Base-by-base conservation (phyloP, 108 stramenopile species). In the Stephanodiscus minutulus region DNA sequence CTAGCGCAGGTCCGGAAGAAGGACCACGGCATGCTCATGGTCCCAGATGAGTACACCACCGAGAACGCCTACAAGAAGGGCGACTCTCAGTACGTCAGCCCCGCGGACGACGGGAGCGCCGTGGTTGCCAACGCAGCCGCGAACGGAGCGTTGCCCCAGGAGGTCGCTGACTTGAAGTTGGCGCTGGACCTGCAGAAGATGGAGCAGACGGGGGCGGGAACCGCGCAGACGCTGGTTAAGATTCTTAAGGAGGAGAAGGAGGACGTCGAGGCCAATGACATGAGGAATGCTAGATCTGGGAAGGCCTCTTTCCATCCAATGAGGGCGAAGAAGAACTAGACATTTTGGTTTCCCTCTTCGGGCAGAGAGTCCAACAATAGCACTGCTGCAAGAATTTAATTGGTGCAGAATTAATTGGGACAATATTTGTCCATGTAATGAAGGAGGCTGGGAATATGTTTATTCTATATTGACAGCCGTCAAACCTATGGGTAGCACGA, bases 121-220 rank as follows among this genome's bases (percentile, higher is more conserved):
- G 73, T 85, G 11, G 29, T 64, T 21, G 58, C 76, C 79, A 60
- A 64, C 44, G 80, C 82, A 9, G 41, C 61, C 25, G 85, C 82
- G 24, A 64, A 58, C 36, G 86, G 83, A 12, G 86, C 88, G 15
- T 65, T 69, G 25, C 87, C 93, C 13, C 88, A 92, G 57, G 91
- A 95, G 63, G 75, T 85, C 66, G 84, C 83, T 1, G 94, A 95
- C 66, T 82, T 77, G 64, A 66, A 89, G 58, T 55, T 95, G 35
- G 94, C 94, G 21, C 62, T 87, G 79, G 88, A 91, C 46, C 77
- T 95, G 28, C 94, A 95, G 73, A 95, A 92, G 90, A 81, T 95
- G 33, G 94, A 95, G 67, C 91, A 92, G 70, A 87, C 89, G 31
- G 89, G 87, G 31, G 94, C 91, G 37, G 94, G 91, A 57, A 95